Percentiles rank a stretch among this genome's conserved stretches.
phyloP scores from a whole-genome alignment of 352 stramenopile species.

The Saprolegnia diclina region DNA sequence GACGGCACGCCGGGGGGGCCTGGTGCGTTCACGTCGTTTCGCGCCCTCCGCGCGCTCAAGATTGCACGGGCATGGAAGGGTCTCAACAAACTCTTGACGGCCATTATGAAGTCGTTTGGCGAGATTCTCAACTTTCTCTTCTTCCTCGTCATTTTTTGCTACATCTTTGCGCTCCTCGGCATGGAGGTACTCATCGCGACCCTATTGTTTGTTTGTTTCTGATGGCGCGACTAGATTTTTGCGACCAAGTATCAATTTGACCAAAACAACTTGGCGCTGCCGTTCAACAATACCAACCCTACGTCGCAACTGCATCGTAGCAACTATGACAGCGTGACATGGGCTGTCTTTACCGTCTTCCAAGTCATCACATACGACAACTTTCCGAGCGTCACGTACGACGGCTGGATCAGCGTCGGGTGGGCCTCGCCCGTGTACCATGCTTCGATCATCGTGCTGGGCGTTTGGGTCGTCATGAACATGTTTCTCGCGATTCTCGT shows the following conservation, averaged over 20 bases:
- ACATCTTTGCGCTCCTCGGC: conserved; percentile 84
- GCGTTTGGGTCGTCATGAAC: conserved; percentile 91
- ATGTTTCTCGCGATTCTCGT: conserved; percentile 92
- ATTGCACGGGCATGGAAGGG: conserved; percentile 89
- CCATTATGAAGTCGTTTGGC: conserved; percentile 86
- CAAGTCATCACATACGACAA: conserved; percentile 93
- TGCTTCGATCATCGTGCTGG: conserved; percentile 83
- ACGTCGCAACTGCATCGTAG: conserved; percentile 32
- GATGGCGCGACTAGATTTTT: conserved; percentile 70
- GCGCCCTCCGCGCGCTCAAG: conserved; percentile 92
- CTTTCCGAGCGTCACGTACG: conserved; percentile 94
- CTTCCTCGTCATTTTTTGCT: conserved; percentile 93
- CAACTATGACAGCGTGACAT: conserved; percentile 87
- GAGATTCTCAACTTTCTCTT: conserved; percentile 93
- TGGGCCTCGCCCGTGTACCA: conserved; percentile 61
- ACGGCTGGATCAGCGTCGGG: conserved; percentile 75
- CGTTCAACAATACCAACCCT: conserved; percentile 24
- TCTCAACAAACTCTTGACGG: conserved; percentile 86
- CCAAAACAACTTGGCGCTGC: conserved; percentile 17
- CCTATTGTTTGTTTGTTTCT: not conserved
- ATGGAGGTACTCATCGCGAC: conserved; percentile 22
- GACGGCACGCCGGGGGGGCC: conserved; percentile 38
- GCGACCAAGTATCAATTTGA: conserved; percentile 93
- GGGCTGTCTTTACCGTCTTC: conserved; percentile 82
- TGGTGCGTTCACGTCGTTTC: conserved; percentile 84